Conservation (phyloP, 371 early-diverging fungal species). For the Actinomortierella ambigua region DNA sequence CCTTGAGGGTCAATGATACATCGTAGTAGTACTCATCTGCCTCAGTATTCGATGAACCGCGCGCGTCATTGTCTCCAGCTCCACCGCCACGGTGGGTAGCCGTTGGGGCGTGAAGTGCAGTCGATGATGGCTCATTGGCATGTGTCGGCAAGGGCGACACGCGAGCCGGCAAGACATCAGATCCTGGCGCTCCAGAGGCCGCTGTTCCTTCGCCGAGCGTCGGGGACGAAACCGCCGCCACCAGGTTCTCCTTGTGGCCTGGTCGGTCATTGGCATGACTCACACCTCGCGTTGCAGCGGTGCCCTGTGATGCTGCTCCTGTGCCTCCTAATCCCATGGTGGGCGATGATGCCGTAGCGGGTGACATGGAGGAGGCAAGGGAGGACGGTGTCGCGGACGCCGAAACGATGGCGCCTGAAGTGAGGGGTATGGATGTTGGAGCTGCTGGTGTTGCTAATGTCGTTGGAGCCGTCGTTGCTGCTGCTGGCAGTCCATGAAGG, state of each 20-base stretch:
- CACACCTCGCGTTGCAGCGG: constrained; percentile 23
- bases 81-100: background rate
- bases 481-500: background rate
- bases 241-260: background rate
- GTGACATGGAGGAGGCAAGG: constrained; percentile 9
- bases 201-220: background rate
- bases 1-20: constrained; percentile 39
- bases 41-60: constrained; percentile 4
- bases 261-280: background rate
- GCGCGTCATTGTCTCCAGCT: background rate
- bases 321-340: constrained; percentile 5
- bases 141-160: background rate
- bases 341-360: constrained; percentile 16
- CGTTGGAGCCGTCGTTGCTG: constrained; percentile 1
- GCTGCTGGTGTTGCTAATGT: background rate
- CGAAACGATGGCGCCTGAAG: background rate
- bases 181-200: background rate
- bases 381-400: background rate
- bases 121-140: constrained; percentile 1
- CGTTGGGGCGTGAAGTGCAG: background rate
- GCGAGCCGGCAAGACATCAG: too few relatives aligned
- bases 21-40: constrained; percentile 36
- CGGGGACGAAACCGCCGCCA: background rate
- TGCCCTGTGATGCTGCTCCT: constrained; percentile 10
- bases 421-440: background rate